Evolutionary conservation across 768 basidiomycete species (phyloP), one percentile per base, ranked within the genome.

Genomic region (Clathrus columnatus): DNA sequence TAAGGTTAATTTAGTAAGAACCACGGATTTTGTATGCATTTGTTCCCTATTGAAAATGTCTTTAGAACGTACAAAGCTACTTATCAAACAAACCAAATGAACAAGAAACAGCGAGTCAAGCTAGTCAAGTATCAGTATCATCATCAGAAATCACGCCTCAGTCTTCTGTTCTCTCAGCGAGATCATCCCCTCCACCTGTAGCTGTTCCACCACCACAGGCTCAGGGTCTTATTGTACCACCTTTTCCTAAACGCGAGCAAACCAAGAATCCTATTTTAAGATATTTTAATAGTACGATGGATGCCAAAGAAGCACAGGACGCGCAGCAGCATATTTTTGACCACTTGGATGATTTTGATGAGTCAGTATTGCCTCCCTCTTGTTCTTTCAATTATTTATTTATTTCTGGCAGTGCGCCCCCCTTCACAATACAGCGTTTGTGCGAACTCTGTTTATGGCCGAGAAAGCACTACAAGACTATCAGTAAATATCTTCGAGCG

Each of bases 371-470:
- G 28, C 16, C n/a, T 30, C 20, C 50, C 24, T 42, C 26, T 29
- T 44, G 1, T 43, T 16, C 24, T 48, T 20, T 4, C 47, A 41
- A 53, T 43, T 17, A 21, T 50, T 47, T 55, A 45, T 18, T 16
- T 27, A 26, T 7, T 24, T 43, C 44, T 52, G 72, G 82, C 17
- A 77, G 77, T 50, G 36, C 36, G n/a, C 77, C 87, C 0, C 91
- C 91, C 1, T 95, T 94, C 67, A 93, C 91, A 7, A 86, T 94
- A 53, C 92, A 95, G 68, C 83, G 91, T 44, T 72, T 93, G 11
- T 89, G 87, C 65, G 91, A 94, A 64, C 81, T 95, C 23, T 82
- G 84, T 60, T 61, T 86, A 11, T 68, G 76, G 42, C 90, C 91
- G 4, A 75, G 73, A 60, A 73, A 76, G 46, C 79, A 90, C 61